phyloP scores from a whole-genome alignment of 345 rosid species.

The Hibiscus trionum region DNA sequence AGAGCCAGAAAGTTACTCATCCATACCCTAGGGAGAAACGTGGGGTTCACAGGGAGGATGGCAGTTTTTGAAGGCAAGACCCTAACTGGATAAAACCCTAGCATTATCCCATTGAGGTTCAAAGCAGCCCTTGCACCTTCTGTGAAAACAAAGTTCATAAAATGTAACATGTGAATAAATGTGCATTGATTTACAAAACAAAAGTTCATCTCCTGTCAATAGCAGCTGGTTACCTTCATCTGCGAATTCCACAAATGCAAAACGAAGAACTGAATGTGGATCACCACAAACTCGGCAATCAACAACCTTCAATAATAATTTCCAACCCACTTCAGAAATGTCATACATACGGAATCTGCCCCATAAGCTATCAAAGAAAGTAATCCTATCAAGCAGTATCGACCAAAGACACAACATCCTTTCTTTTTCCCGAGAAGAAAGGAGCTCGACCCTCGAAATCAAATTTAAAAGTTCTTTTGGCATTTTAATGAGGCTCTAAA shows the following conservation, averaged over 20 bases:
- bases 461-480: neutral
- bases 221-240: slow-evolving; percentile 60
- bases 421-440: neutral
- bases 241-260: slow-evolving; percentile 85
- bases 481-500: neutral
- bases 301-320: slow-evolving; percentile 56
- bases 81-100: slow-evolving; percentile 80
- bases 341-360: neutral
- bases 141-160: slow-evolving; percentile 24
- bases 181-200: neutral
- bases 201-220: slow-evolving; percentile 2
- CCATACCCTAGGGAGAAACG: slow-evolving; percentile 79
- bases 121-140: slow-evolving; percentile 74
- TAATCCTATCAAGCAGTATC: neutral
- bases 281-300: slow-evolving; percentile 94
- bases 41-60: slow-evolving; percentile 90
- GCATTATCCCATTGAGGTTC: slow-evolving; percentile 76
- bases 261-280: slow-evolving; percentile 90
- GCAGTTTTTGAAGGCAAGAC: slow-evolving; percentile 93
- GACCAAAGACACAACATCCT: neutral
- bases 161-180: slow-evolving; percentile 4
- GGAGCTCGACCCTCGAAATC: neutral
- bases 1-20: slow-evolving; percentile 3
- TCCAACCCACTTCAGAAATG: slow-evolving; percentile 7
- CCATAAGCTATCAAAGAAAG: neutral